These are phyloP conservation scores for Pseudogymnoascus sp. DNA, from an alignment of 2,329 filamentous ascomycete genomes.

Conservation along the genomic window DNA sequence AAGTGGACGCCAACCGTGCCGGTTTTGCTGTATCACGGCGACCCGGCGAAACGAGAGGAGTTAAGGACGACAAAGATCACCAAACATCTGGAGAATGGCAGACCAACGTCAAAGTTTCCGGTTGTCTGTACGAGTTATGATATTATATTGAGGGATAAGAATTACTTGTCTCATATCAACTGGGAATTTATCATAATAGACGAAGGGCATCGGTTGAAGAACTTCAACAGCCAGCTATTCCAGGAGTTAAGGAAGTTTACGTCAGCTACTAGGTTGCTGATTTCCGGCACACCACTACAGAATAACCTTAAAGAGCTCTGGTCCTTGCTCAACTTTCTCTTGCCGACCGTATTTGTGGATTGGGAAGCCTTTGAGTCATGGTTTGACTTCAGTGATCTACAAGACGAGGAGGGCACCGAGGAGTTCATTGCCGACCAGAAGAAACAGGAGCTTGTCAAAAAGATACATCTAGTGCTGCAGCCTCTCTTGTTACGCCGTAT, in stretches of 20 bases:
- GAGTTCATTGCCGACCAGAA: constrained; percentile 72
- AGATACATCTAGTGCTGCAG: constrained; percentile 87
- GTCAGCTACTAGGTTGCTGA: constrained; percentile 82
- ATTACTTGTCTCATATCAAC: constrained; percentile 70
- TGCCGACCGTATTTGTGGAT: constrained; percentile 88
- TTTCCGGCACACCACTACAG: constrained; percentile 89
- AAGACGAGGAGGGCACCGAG: constrained; percentile 71
- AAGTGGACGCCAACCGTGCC: constrained; percentile 86
- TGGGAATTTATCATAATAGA: constrained; percentile 99
- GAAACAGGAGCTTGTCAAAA: constrained; percentile 70
- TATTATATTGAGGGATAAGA: constrained; percentile 85
- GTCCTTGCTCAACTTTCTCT: constrained; percentile 87
- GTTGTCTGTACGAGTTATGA: constrained; percentile 94
- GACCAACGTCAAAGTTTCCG: constrained; percentile 61
- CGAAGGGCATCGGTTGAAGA: constrained; percentile 95
- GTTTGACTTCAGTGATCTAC: constrained; percentile 93
- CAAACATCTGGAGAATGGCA: constrained; percentile 53
- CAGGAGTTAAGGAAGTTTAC: constrained; percentile 80
- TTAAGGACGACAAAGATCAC: constrained; percentile 68
- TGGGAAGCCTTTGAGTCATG: constrained; percentile 88
- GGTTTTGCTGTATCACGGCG: constrained; percentile 84
- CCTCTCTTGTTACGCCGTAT: constrained; percentile 80
- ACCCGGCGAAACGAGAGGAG: constrained; percentile 63
- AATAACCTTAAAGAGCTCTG: constrained; percentile 94
- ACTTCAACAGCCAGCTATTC: constrained; percentile 86